phyloP scores from a whole-genome alignment of 768 basidiomycete species.

The Leccinum disarticulatum region DNA sequence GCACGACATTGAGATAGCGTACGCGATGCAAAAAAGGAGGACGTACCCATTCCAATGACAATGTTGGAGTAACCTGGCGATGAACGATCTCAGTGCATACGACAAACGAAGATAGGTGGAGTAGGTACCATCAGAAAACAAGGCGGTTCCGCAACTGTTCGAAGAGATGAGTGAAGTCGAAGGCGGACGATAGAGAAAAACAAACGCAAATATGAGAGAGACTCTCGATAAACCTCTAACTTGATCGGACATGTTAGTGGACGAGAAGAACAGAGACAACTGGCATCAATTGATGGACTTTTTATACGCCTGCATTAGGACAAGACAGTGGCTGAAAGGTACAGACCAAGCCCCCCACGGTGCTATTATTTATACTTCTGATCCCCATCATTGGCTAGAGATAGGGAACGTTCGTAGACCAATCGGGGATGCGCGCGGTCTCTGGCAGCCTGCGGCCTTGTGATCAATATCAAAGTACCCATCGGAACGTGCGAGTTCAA shows the following conservation, averaged over 20 bases:
- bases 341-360: neutral
- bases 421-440: neutral
- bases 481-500: neutral
- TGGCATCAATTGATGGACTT: neutral
- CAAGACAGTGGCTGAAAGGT: neutral
- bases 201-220: conserved; percentile 84
- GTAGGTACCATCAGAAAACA: conserved; percentile 77
- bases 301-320: conserved; percentile 13
- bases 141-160: conserved; percentile 76
- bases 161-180: conserved; percentile 1
- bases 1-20: conserved; percentile 1
- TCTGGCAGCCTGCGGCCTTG: neutral
- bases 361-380: neutral
- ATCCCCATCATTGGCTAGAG: conserved; percentile 13
- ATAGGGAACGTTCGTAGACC: conserved; percentile 24
- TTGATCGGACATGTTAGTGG: conserved; percentile 19
- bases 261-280: conserved; percentile 1
- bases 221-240: conserved; percentile 46
- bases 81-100: conserved; percentile 4
- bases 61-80: conserved; percentile 74
- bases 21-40: neutral
- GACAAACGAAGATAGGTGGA: neutral
- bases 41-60: conserved; percentile 73
- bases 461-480: conserved; percentile 1
- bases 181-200: conserved; percentile 18